Evolutionary conservation across 306 rosid species (phyloP), one percentile per base, ranked within the genome.

Genomic region (Cucurbita maxima): DNA sequence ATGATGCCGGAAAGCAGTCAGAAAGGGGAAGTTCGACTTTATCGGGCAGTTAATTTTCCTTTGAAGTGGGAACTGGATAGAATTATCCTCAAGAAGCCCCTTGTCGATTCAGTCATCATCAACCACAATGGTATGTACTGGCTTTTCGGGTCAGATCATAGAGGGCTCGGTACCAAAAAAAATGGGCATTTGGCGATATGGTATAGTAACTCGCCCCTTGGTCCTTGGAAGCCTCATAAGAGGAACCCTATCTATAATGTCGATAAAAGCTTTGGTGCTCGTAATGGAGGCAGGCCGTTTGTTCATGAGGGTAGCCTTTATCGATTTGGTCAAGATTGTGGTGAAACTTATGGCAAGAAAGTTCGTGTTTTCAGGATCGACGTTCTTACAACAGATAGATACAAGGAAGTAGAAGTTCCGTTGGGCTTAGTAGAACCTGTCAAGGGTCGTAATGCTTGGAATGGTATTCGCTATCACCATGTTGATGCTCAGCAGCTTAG

Each of bases 241-340:
- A 87, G 87, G 77, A 91, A 91, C 64, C 96, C 99, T 67, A 85
- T 95, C 66, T 87, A 88, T 78, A 95, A 95, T 80, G 69, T 76
- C 9, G 85, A 88, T 79, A 86, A 79, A 88, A 89, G 97, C 78
- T 72, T 80, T 37, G 99, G 97, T 64, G 96, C 99, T 79, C 97
- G 99, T 57, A 95, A 95, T 58, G 99, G 96, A 69, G 99, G 99
- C 79, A 86, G 99, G 16, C 99, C 99, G 22, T 95, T 95, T 77
- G 15, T 88, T 66, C 84, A 87, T 3, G 75, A 88, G 9, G 99
- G 96, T 57, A 76, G 83, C 80, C 88, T 95, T 78, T 89, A 91
- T 73, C 97, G 99, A 15, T 60, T 85, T 74, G 99, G 99, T 55
- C 99, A 91, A 77, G 97, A 95, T 82, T 91, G 97, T 62, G 96